These are phyloP conservation scores for Chenopodium quinoa DNA, from an alignment of 148 eudicot genomes.

Conservation along the genomic window DNA sequence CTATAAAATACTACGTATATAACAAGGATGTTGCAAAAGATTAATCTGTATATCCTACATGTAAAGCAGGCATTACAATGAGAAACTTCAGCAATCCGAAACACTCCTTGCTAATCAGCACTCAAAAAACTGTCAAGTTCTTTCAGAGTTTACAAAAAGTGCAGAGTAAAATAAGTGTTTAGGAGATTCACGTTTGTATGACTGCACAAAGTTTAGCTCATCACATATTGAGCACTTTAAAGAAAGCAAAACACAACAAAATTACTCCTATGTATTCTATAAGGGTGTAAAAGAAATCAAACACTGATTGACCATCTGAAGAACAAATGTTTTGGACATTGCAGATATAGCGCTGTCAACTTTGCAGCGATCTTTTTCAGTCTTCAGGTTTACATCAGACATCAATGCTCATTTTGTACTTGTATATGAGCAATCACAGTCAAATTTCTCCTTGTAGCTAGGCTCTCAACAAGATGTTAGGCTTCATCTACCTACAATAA, in stretches of 20 bases:
- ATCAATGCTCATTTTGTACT: neutral
- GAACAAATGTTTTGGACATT: too few relatives aligned
- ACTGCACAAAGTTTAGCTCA: neutral
- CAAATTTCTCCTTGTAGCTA: neutral
- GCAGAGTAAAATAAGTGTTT: too few relatives aligned
- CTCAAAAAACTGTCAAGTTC: too few relatives aligned
- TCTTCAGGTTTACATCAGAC: neutral
- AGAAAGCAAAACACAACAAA: neutral
- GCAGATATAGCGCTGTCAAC: neutral
- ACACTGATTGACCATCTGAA: neutral
- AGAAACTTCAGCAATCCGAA: too few relatives aligned
- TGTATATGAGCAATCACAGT: neutral
- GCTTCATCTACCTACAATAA: constrained; percentile 19
- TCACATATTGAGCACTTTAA: neutral
- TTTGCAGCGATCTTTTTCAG: neutral
- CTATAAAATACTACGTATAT: too few relatives aligned
- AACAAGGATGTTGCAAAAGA: too few relatives aligned
- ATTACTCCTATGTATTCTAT: neutral
- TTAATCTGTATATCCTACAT: too few relatives aligned
- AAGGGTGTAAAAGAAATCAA: too few relatives aligned
- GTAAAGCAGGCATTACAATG: too few relatives aligned
- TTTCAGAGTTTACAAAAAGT: too few relatives aligned
- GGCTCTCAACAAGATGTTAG: neutral
- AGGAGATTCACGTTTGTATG: neutral
- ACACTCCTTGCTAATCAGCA: neutral